These are phyloP conservation scores for Xanthoparmelia taractica DNA, from an alignment of 495 filamentous ascomycete genomes.

Conservation along the genomic window DNA sequence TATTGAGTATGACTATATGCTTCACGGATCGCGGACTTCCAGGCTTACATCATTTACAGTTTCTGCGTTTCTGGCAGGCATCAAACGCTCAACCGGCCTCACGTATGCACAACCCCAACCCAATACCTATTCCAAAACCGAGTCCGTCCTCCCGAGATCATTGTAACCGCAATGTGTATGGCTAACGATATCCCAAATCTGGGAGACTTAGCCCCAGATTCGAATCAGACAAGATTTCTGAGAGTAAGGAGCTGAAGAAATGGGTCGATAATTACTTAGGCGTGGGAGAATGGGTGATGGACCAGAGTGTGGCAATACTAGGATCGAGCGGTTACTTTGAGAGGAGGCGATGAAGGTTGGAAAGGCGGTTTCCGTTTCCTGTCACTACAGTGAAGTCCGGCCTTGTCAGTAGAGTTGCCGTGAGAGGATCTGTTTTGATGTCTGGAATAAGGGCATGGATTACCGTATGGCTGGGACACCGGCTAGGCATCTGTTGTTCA, in stretches of 20 bases:
- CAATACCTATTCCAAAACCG: constrained; percentile 8
- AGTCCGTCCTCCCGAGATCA: constrained; percentile 17
- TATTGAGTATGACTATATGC: constrained; percentile 58
- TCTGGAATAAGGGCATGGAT: neutral
- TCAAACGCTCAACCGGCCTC: constrained; percentile 91
- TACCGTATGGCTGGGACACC: neutral
- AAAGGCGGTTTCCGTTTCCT: neutral
- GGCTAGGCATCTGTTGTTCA: neutral
- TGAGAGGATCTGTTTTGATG: neutral
- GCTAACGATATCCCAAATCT: constrained; percentile 33
- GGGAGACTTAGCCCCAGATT: constrained; percentile 66
- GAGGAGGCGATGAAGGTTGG: constrained; percentile 57
- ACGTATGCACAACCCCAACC: constrained; percentile 56
- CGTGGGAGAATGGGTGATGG: constrained; percentile 96
- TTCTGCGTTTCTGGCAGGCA: constrained; percentile 90
- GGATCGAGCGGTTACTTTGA: constrained; percentile 85
- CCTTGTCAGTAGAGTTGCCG: neutral
- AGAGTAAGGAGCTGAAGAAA: constrained; percentile 75
- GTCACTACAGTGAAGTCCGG: neutral
- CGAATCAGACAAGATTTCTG: constrained; percentile 74
- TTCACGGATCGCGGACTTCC: neutral
- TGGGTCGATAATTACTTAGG: constrained; percentile 95
- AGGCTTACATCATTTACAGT: constrained; percentile 42
- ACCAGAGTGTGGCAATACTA: constrained; percentile 86
- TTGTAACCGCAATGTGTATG: constrained; percentile 22